These are phyloP conservation scores for Pyricularia sp. DNA, from an alignment of 2,329 filamentous ascomycete genomes.

Conservation along the genomic window DNA sequence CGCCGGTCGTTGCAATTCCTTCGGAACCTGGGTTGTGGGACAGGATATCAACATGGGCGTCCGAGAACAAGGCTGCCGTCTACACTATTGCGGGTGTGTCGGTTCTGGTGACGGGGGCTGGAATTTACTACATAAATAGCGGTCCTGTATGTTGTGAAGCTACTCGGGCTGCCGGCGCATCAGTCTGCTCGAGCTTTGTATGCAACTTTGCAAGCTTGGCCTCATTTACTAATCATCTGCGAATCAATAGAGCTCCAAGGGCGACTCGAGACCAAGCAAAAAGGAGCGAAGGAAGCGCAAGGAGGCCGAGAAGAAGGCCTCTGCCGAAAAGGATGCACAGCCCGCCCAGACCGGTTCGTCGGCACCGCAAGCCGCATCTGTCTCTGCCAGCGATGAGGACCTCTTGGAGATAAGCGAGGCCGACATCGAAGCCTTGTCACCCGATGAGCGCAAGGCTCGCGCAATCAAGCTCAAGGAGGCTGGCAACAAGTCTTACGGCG, in stretches of 20 bases:
- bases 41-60: constrained; percentile 81
- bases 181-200: not conserved
- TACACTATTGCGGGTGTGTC: constrained; percentile 96
- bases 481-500: constrained; percentile 92
- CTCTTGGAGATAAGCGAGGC: constrained; percentile 57
- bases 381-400: constrained; percentile 50
- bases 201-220: not conserved
- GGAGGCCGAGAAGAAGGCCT: constrained; percentile 52
- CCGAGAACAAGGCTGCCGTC: constrained; percentile 89
- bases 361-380: constrained; percentile 39
- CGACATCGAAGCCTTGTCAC: constrained; percentile 40
- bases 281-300: constrained; percentile 86
- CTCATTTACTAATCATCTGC: not conserved
- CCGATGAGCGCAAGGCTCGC: constrained; percentile 72
- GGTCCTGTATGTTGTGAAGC: constrained; percentile 37
- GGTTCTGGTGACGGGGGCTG: constrained; percentile 81
- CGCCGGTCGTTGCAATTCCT: constrained; percentile 37
- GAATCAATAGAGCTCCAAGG: constrained; percentile 20
- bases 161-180: not conserved
- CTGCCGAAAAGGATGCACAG: constrained; percentile 15
- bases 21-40: constrained; percentile 72
- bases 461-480: constrained; percentile 88
- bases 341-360: constrained; percentile 15
- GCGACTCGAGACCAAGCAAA: constrained; percentile 68
- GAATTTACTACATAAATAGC: constrained; percentile 73